Percentiles rank a stretch among this genome's conserved stretches.
phyloP scores from a whole-genome alignment of 441 rosid species.

The Jatropha multifida region DNA sequence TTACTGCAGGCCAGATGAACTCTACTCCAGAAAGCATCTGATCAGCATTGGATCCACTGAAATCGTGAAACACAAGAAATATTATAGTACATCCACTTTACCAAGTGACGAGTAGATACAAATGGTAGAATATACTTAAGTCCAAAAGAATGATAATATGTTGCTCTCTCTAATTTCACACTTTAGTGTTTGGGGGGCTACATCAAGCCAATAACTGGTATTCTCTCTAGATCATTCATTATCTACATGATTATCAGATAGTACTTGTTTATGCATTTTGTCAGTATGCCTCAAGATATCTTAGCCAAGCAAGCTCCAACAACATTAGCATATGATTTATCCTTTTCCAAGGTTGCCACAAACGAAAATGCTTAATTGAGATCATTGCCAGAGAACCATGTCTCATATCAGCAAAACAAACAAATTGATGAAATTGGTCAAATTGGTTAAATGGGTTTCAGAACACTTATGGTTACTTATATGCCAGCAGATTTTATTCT shows the following conservation, averaged over 20 bases:
- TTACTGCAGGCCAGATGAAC: conserved; percentile 65
- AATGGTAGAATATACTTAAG: background rate
- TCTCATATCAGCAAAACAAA: background rate
- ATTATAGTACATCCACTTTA: conserved; percentile 11
- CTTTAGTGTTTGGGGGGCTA: background rate
- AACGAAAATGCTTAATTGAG: background rate
- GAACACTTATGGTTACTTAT: background rate
- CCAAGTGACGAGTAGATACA: conserved; percentile 4
- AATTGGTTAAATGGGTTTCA: background rate
- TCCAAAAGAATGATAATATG: background rate
- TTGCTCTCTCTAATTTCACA: conserved; percentile 6
- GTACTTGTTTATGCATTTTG: background rate
- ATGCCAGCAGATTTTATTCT: background rate
- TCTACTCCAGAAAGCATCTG: conserved; percentile 53
- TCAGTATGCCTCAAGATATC: background rate
- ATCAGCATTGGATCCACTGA: conserved; percentile 72
- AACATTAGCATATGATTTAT: background rate
- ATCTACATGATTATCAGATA: background rate
- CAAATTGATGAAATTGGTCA: background rate
- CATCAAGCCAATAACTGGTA: background rate
- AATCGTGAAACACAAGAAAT: conserved; percentile 24
- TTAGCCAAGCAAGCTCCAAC: background rate
- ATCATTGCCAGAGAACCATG: conserved; percentile 4
- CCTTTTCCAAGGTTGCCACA: background rate
- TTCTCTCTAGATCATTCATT: background rate